Evolutionary conservation across 2,329 filamentous ascomycete species (phyloP), one percentile per base, ranked within the genome.

Genomic region (Westerdykella ornata): DNA sequence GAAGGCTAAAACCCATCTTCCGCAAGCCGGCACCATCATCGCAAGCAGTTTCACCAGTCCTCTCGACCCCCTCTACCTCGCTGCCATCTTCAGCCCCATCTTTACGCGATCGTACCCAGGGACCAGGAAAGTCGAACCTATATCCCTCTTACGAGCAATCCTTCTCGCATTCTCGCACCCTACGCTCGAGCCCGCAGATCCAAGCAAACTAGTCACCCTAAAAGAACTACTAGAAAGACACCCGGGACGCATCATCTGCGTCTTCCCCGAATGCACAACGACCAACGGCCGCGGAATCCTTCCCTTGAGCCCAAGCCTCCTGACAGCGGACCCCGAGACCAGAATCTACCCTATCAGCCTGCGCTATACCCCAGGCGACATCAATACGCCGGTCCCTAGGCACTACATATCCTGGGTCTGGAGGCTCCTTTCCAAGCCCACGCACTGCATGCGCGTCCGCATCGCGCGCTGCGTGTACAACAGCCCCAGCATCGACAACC

Each of bases 31-130:
- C 35, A 85, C 83, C 42, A 75, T 98, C 53, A 92, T 98, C 56
- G 89, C 88, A 37, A 84, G 86, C 38, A 92, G 88, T 47, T 92
- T 89, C 63, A 96, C 89, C 26, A 94, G 86, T 8, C 92, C 92
- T 7, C 79, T 98, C 62, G 92, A 98, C 65, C 84, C 88, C 13
- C 72, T 98, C 42, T 98, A 97, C 67, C 81, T 98, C 17, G 88
- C 92, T 45, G 89, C 88, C 48, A 88, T 97, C 59, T 98, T 97
- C 72, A 88, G 96, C 63, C 92, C 92, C 2, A 77, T 98, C 63
- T 97, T 98, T 69, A 94, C 88, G 9, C 73, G 85, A 35, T 87
- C 84, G 0, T 96, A 88, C 65, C 88, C 89, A 0, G 72, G 74
- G 45, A 84, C 81, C 3, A 77, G 80, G 35, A 78, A 81, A 44